Percentiles rank a stretch among this genome's conserved stretches.
phyloP scores from a whole-genome alignment of 1,284 basidiomycete species.

The Ustilago bromivora region DNA sequence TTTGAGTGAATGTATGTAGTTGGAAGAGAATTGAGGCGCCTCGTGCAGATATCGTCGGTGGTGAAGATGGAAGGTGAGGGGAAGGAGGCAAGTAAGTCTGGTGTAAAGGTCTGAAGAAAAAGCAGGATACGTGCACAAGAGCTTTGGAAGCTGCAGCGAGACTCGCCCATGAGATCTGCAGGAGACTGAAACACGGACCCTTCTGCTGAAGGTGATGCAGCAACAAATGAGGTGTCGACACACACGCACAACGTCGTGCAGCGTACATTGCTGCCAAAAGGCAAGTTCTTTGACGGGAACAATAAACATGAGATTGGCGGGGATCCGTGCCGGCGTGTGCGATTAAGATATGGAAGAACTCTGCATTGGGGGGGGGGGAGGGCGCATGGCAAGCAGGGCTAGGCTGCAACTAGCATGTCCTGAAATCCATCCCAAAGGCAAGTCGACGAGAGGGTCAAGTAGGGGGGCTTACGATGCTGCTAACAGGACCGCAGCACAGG shows the following conservation, averaged over 20 bases:
- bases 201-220: background rate
- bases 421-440: background rate
- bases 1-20: background rate
- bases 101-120: background rate
- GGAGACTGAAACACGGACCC: slow-evolving; percentile 28
- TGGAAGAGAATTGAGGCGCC: background rate
- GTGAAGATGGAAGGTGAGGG: background rate
- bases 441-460: background rate
- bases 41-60: background rate
- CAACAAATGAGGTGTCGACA: background rate
- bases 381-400: background rate
- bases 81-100: background rate
- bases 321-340: background rate
- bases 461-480: background rate
- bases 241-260: background rate
- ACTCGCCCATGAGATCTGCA: background rate
- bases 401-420: background rate
- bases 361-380: background rate
- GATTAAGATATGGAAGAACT: background rate
- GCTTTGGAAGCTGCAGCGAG: background rate
- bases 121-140: background rate
- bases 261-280: background rate
- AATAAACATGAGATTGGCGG: background rate
- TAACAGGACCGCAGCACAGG: background rate
- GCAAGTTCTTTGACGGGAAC: background rate